Conservation (phyloP, 2,329 filamentous ascomycete species). For the Oidium heveae region DNA sequence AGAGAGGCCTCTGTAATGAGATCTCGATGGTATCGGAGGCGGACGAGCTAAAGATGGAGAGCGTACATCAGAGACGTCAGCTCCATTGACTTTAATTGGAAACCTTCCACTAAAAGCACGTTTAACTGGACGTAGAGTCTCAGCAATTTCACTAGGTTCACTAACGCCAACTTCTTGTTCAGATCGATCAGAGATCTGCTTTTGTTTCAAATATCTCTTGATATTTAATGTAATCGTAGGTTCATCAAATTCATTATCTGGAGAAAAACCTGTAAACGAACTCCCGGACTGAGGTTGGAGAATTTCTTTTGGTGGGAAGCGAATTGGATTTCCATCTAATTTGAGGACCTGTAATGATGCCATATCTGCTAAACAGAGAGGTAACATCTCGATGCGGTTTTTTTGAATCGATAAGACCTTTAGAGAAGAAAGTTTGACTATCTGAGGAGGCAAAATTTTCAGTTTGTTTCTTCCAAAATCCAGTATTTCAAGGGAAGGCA, state of each 20-base stretch:
- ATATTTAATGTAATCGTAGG: constrained; percentile 33
- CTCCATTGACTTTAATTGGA: constrained; percentile 46
- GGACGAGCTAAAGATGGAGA: constrained; percentile 41
- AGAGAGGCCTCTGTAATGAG: constrained; percentile 54
- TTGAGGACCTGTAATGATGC: constrained; percentile 70
- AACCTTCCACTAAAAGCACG: constrained; percentile 39
- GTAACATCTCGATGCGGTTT: constrained; percentile 67
- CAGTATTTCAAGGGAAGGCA: constrained; percentile 72
- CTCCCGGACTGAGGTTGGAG: constrained; percentile 31
- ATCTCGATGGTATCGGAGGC: constrained; percentile 56
- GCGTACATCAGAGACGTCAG: constrained; percentile 39
- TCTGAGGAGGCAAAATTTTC: constrained; percentile 48
- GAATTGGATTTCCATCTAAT: constrained; percentile 66
- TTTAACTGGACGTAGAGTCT: constrained; percentile 48
- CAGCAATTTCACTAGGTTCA: constrained; percentile 46
- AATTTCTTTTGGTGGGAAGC: constrained; percentile 49
- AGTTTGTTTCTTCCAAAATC: constrained; percentile 81
- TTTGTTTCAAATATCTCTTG: constrained; percentile 31
- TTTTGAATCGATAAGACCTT: constrained; percentile 75
- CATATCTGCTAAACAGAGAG: constrained; percentile 71
- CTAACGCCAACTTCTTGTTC: constrained; percentile 32
- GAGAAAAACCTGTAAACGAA: constrained; percentile 26
- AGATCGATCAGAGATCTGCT: constrained; percentile 21
- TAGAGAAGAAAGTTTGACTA: constrained; percentile 56
- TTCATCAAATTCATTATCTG: constrained; percentile 36